These are phyloP conservation scores for Kurtzmaniella quercitrusa DNA, from an alignment of 1,139 yeast genomes.

Conservation along the genomic window DNA sequence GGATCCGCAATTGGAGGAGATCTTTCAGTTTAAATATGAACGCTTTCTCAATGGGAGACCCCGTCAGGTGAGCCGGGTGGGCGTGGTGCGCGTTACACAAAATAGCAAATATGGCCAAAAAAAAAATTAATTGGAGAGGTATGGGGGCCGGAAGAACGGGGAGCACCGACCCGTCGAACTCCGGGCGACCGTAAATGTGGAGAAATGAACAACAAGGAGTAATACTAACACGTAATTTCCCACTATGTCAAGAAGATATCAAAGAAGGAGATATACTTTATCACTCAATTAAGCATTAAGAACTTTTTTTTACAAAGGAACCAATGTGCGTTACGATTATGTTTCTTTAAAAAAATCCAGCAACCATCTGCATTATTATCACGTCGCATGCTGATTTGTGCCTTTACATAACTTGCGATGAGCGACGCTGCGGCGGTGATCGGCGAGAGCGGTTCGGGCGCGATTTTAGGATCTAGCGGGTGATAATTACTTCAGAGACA, in stretches of 20 bases:
- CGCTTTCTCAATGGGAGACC: not conserved
- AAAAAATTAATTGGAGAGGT: not conserved
- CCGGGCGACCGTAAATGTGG: constrained; percentile 2
- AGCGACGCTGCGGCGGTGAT: not conserved
- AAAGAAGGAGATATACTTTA: not conserved
- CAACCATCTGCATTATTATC: too few species aligned
- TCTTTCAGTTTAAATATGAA: constrained; percentile 2
- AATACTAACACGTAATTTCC: too few species aligned
- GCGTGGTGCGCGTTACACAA: constrained; percentile 9
- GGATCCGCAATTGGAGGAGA: not conserved
- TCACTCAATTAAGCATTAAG: too few species aligned
- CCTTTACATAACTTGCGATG: not conserved
- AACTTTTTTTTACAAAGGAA: too few species aligned
- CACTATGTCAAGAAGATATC: too few species aligned
- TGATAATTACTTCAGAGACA: too few species aligned
- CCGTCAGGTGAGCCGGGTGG: constrained; percentile 10
- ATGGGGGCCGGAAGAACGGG: not conserved
- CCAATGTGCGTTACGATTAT: too few species aligned
- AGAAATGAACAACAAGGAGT: too few species aligned
- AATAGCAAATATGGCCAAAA: not conserved
- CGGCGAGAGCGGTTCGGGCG: not conserved
- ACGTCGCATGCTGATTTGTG: too few species aligned
- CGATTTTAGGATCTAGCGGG: not conserved
- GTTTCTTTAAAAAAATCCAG: too few species aligned
- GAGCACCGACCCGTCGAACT: constrained; percentile 1